Evolutionary conservation across 2,329 filamentous ascomycete genomes (phyloP), one percentile per base, ranked within the genome.

Genomic region (Nannizziopsis arthrosporioides): DNA sequence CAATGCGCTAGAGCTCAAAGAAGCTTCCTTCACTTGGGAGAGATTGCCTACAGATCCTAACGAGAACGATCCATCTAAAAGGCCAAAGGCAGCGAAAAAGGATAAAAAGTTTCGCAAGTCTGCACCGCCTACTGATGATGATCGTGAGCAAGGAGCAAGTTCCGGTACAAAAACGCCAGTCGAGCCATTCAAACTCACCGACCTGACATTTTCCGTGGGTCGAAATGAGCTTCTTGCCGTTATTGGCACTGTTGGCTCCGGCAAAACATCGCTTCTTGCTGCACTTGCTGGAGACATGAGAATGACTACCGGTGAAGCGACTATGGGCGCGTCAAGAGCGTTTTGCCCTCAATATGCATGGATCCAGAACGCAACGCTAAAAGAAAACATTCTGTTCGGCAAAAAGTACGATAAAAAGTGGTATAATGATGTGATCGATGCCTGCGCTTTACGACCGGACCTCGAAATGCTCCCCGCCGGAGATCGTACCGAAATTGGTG

Each of bases 291-390:
- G 92, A 18, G 90, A 96, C 54, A 96, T 96, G 90, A 80, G 88
- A 39, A 84, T 82, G 63, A 93, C 85, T 0, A 70, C 68, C 2
- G 88, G 88, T 9, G 75, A 82, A 34, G 76, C 93, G 5, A 75
- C 78, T 0, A 76, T 92, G 56, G 85, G 89, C 36, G 86, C 86
- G 0, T 82, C 80, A 2, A 75, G 89, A 53, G 86, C 90, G 0
- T 95, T 94, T 59, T 96, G 92, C 55, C 90, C 90, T 0, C 90
- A 98, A 62, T 94, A 94, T 60, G 86, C 92, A 0, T 98, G 92
- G 92, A 94, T 98, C 42, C 90, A 96, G 61, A 96, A 96, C 59
- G 76, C 87, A 0, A 85, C 83, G 0, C 77, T 96, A 2, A 81
- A 80, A 53, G 80, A 94, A 31, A 98, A 98, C 59, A 94, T 98